Conservation (phyloP, 345 rosid genomes). For the Citrus unshiu region DNA sequence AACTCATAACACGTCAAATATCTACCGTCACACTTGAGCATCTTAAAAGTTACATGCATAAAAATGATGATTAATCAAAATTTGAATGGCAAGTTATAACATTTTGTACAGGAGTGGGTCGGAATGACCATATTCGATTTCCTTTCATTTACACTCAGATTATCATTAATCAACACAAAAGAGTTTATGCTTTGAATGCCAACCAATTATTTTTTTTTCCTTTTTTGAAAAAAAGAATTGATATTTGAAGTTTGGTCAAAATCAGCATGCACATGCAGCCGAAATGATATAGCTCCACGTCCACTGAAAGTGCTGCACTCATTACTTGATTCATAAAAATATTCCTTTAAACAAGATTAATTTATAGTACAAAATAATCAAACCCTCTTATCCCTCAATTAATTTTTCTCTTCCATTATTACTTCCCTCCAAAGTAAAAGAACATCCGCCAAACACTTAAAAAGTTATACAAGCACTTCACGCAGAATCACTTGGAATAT, state of each 20-base stretch:
- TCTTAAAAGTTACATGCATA: too few species aligned
- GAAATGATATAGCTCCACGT: background rate
- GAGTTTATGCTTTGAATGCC: background rate
- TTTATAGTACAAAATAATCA: too few species aligned
- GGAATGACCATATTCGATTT: background rate
- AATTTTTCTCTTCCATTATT: background rate
- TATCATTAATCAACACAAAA: background rate
- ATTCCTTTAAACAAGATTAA: constrained; percentile 2
- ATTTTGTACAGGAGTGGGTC: background rate
- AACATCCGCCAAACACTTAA: background rate
- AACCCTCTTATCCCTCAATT: background rate
- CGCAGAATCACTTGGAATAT: constrained; percentile 1
- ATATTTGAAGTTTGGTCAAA: constrained; percentile 1
- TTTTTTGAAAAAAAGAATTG: background rate
- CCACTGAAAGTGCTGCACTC: too few species aligned
- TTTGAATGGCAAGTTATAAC: too few species aligned
- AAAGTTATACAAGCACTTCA: background rate
- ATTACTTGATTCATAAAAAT: constrained; percentile 5
- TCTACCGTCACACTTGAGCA: too few species aligned
- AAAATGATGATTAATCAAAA: too few species aligned
- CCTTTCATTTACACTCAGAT: background rate
- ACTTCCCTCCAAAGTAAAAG: background rate
- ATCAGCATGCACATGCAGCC: constrained; percentile 2
- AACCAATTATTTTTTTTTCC: background rate
- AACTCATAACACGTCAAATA: too few species aligned